phyloP scores from a whole-genome alignment of 2,329 filamentous ascomycete genomes.

The Beauveria australis region DNA sequence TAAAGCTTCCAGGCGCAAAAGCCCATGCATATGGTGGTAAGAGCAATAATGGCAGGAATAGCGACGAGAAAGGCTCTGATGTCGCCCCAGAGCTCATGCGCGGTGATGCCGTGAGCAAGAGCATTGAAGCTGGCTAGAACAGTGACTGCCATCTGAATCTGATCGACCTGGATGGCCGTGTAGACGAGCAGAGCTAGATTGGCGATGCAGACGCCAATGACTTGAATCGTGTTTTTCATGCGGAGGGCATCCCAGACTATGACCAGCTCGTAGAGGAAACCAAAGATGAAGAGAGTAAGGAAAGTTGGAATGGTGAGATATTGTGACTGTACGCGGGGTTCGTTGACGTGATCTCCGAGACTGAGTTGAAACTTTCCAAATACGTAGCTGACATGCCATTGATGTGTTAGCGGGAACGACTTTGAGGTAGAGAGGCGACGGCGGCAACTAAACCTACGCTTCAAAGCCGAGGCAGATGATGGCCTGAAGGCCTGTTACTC shows the following conservation, averaged over 20 bases:
- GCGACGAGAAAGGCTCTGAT: constrained; percentile 73
- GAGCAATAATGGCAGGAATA: constrained; percentile 73
- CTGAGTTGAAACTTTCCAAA: constrained; percentile 77
- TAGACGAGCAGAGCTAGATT: constrained; percentile 90
- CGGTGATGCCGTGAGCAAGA: constrained; percentile 30
- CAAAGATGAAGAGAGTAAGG: constrained; percentile 93
- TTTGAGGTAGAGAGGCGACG: neutral
- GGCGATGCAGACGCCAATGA: constrained; percentile 89
- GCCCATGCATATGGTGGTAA: constrained; percentile 64
- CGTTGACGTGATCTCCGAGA: constrained; percentile 34
- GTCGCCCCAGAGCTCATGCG: constrained; percentile 53
- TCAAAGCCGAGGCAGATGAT: constrained; percentile 76
- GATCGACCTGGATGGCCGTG: constrained; percentile 84
- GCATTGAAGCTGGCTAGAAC: constrained; percentile 38
- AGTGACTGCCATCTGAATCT: constrained; percentile 68
- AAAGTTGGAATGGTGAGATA: constrained; percentile 83
- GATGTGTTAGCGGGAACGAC: constrained; percentile 12
- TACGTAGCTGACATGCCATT: constrained; percentile 56
- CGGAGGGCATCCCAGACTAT: constrained; percentile 90
- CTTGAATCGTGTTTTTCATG: constrained; percentile 95
- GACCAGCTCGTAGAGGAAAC: constrained; percentile 84
- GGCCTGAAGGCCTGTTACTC: constrained; percentile 67
- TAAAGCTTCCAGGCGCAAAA: constrained; percentile 91
- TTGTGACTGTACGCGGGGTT: constrained; percentile 38
- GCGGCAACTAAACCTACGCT: constrained; percentile 51